A percentile compares a stretch with the other conserved stretches of the same genome.
Conservation (phyloP, 2,329 filamentous ascomycete genomes). For the Xylariales sp. region DNA sequence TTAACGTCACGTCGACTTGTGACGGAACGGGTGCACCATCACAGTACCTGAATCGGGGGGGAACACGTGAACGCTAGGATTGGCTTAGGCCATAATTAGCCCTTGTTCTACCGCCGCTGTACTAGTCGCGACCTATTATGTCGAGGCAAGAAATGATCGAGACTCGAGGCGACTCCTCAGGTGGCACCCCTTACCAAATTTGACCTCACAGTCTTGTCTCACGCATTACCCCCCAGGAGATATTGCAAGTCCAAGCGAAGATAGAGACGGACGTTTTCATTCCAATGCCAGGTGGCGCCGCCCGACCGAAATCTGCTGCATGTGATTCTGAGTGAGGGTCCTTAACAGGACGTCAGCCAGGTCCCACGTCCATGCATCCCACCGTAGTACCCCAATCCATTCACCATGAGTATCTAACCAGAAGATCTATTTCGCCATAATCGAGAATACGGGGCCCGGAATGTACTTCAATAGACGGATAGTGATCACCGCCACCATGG, state of each 20-base stretch:
- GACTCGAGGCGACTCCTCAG: conserved; percentile 13
- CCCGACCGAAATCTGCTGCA: conserved; percentile 12
- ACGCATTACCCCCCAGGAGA: conserved; percentile 1
- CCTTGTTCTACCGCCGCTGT: conserved; percentile 17
- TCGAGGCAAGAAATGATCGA: conserved; percentile 7
- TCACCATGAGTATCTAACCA: conserved; percentile 6
- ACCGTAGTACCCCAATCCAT: not conserved
- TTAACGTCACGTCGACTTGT: not conserved
- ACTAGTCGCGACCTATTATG: conserved; percentile 6
- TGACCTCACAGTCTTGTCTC: conserved; percentile 24
- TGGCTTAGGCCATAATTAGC: not conserved
- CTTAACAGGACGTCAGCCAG: conserved; percentile 18
- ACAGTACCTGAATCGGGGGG: not conserved
- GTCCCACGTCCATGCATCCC: conserved; percentile 27
- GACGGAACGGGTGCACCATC: not conserved
- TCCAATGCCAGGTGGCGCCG: conserved; percentile 9
- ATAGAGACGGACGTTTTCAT: not conserved
- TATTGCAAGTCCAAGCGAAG: conserved; percentile 21
- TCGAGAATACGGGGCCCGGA: not conserved
- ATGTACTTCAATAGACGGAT: conserved; percentile 8
- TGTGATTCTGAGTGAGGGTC: conserved; percentile 4
- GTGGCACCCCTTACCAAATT: conserved; percentile 16
- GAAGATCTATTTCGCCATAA: not conserved
- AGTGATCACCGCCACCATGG: conserved; percentile 13
- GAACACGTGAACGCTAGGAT: conserved; percentile 3